These are phyloP conservation scores for Chrysanthemum lavandulifolium DNA, from an alignment of 129 eudicot species.

Conservation along the genomic window DNA sequence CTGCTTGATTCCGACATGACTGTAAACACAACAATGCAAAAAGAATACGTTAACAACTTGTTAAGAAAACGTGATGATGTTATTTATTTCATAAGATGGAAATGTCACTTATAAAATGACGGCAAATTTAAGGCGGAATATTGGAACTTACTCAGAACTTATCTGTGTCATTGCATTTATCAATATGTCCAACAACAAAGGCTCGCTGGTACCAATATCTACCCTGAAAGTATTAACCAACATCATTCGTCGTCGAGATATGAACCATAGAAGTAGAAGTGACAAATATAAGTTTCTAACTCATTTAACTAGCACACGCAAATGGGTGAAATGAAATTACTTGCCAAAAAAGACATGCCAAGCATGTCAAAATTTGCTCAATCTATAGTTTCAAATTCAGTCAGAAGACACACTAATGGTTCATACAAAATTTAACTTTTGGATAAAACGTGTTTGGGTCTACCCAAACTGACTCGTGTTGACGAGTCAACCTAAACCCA, in stretches of 20 bases:
- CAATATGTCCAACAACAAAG: constrained; percentile 74
- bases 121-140: background rate
- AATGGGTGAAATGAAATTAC: too few relatives aligned
- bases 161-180: constrained; percentile 81
- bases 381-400: too few relatives aligned
- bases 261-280: background rate
- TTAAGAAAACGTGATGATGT: background rate
- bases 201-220: constrained; percentile 91
- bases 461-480: too few relatives aligned
- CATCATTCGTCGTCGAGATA: background rate
- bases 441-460: too few relatives aligned
- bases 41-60: background rate
- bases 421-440: too few relatives aligned
- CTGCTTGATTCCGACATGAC: constrained; percentile 84
- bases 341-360: too few relatives aligned
- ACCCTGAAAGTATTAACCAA: constrained; percentile 52
- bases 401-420: too few relatives aligned
- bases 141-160: constrained; percentile 83
- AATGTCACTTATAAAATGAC: background rate
- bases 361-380: too few relatives aligned
- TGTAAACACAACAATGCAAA: constrained; percentile 26
- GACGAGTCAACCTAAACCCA: too few relatives aligned
- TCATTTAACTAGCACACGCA: too few relatives aligned
- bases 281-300: too few relatives aligned
- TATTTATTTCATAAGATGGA: background rate